Conservation (phyloP, 352 stramenopile genomes). For the Phytophthora sansomeana region DNA sequence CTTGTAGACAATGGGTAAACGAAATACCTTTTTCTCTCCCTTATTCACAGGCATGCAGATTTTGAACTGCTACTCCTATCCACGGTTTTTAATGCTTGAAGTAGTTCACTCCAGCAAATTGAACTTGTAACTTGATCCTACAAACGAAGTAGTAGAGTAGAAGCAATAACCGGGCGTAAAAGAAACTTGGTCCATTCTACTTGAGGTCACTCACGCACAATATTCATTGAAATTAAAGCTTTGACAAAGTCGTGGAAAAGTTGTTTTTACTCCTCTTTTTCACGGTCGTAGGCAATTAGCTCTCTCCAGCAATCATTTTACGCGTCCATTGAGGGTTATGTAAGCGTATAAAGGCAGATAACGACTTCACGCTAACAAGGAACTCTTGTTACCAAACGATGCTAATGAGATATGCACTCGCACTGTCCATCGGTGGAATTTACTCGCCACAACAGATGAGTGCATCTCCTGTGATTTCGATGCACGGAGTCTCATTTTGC, state of each 20-base stretch:
- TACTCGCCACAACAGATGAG: slow-evolving; percentile 53
- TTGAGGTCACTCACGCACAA: too few species aligned
- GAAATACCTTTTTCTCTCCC: slow-evolving; percentile 6
- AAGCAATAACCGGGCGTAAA: too few species aligned
- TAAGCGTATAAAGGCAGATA: too few species aligned
- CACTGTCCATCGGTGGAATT: not conserved
- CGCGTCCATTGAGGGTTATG: not conserved
- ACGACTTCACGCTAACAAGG: not conserved
- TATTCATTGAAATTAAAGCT: too few species aligned
- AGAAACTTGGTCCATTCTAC: too few species aligned
- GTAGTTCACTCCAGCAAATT: too few species aligned
- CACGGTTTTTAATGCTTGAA: not conserved
- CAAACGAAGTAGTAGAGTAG: too few species aligned
- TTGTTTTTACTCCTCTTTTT: too few species aligned
- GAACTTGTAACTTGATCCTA: too few species aligned
- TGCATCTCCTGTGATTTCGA: slow-evolving; percentile 80
- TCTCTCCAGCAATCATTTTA: not conserved
- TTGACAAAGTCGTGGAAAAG: too few species aligned
- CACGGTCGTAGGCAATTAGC: too few species aligned
- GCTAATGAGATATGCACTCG: not conserved
- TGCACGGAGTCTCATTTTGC: slow-evolving; percentile 79
- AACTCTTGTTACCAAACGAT: not conserved
- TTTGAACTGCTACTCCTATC: not conserved
- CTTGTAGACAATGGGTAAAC: not conserved
- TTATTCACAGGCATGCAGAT: not conserved